Evolutionary conservation across 495 filamentous ascomycete genomes (phyloP).

Genomic region (Parathielavia appendiculata): DNA sequence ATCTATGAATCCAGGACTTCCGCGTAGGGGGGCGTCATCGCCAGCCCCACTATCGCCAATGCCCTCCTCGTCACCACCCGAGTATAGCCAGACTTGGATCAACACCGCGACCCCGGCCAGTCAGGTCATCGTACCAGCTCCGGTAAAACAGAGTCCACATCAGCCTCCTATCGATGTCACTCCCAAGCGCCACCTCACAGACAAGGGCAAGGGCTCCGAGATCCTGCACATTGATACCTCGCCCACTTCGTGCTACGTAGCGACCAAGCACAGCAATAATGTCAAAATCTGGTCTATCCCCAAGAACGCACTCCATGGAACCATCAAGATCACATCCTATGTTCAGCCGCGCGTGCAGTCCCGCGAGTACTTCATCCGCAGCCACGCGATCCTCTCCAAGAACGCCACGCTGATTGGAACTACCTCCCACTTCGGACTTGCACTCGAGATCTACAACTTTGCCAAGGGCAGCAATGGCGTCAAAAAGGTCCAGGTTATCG

Average conservation of each 20-base stretch:
- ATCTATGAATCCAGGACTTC: neutral
- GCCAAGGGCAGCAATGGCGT: slow-evolving; percentile 18
- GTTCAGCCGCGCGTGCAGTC: slow-evolving; percentile 27
- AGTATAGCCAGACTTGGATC: slow-evolving; percentile 6
- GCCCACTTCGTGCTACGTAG: slow-evolving; percentile 12
- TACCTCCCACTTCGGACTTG: slow-evolving; percentile 30
- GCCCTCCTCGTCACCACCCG: slow-evolving; percentile 8
- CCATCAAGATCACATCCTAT: slow-evolving; percentile 29
- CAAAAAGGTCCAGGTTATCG: slow-evolving; percentile 30
- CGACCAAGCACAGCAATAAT: slow-evolving; percentile 28
- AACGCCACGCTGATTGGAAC: slow-evolving; percentile 25
- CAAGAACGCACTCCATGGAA: slow-evolving; percentile 23
- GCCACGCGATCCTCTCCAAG: slow-evolving; percentile 29
- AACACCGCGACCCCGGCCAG: neutral
- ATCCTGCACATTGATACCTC: slow-evolving; percentile 29
- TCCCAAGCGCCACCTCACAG: slow-evolving; percentile 20
- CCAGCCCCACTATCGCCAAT: neutral
- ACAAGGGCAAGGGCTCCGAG: slow-evolving; percentile 24
- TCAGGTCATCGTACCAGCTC: neutral
- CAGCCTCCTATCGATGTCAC: slow-evolving; percentile 12
- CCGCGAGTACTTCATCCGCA: slow-evolving; percentile 31
- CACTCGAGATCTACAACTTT: slow-evolving; percentile 32
- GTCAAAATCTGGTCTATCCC: slow-evolving; percentile 28
- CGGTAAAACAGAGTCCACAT: neutral
- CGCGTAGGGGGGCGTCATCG: neutral